Conservation (phyloP, 2,329 filamentous ascomycete species). For the Elsinoe perseae region DNA sequence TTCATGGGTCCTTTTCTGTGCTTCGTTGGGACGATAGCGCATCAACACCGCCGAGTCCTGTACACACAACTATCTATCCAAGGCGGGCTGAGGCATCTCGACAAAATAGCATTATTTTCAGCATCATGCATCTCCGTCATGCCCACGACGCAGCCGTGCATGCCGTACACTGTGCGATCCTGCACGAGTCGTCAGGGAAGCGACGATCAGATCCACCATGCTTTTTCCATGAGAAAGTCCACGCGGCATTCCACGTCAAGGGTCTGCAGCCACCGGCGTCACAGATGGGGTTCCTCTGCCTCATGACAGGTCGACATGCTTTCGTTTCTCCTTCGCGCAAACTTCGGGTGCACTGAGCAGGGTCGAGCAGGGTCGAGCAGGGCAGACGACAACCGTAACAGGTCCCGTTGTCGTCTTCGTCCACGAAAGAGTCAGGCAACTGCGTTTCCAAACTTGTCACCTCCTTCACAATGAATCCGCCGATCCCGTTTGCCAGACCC, state of each 20-base stretch:
- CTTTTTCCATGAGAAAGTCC: not conserved
- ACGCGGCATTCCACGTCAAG: slow-evolving; percentile 12
- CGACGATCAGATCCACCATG: slow-evolving; percentile 2
- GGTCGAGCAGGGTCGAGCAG: too few relatives aligned
- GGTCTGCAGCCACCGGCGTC: slow-evolving; percentile 13
- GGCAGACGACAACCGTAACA: too few relatives aligned
- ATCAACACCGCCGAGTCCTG: not conserved
- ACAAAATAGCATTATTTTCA: not conserved
- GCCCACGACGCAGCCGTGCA: not conserved
- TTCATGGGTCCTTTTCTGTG: not conserved
- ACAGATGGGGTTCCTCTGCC: not conserved
- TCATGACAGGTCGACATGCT: not conserved
- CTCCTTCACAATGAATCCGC: not conserved
- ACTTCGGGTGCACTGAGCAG: not conserved
- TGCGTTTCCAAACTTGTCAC: not conserved
- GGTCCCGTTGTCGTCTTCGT: not conserved
- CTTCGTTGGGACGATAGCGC: not conserved
- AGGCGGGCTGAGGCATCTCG: not conserved
- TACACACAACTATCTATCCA: not conserved
- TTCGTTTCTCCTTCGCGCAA: not conserved
- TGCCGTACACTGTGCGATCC: slow-evolving; percentile 5
- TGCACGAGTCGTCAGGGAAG: not conserved
- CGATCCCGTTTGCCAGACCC: not conserved
- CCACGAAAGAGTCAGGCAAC: not conserved
- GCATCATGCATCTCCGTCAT: not conserved